phyloP scores from a whole-genome alignment of 768 basidiomycete species.

The Lentinus tigrinus region DNA sequence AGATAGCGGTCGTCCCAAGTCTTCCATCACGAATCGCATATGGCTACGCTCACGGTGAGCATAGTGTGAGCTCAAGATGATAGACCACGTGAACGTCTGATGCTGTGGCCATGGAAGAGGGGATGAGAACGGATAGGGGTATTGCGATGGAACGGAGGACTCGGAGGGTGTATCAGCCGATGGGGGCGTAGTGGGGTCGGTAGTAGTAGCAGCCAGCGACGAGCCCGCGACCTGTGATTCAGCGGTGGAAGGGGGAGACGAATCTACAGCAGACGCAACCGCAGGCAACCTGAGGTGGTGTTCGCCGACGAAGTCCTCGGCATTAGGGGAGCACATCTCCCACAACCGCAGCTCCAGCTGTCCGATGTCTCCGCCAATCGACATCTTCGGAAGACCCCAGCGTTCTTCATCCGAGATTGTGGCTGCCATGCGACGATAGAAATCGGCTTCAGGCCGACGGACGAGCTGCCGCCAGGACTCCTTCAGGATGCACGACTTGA shows the following conservation, averaged over 20 bases:
- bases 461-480: slow-evolving; percentile 14
- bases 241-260: background rate
- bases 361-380: slow-evolving; percentile 6
- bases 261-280: background rate
- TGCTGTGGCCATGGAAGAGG: slow-evolving; percentile 4
- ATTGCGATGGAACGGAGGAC: too few relatives aligned
- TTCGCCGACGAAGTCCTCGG: background rate
- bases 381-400: background rate
- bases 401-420: background rate
- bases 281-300: background rate
- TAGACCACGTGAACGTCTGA: slow-evolving; percentile 6
- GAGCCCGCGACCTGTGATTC: background rate
- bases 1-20: slow-evolving; percentile 1
- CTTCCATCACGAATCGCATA: slow-evolving; percentile 7
- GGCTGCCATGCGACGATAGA: background rate
- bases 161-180: background rate
- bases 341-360: background rate
- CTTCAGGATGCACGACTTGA: slow-evolving; percentile 7
- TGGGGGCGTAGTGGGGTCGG: too few relatives aligned
- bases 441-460: background rate
- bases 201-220: too few relatives aligned
- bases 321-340: background rate
- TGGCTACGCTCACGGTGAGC: slow-evolving; percentile 7
- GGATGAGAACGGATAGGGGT: too few relatives aligned
- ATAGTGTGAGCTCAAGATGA: background rate